Evolutionary conservation across 164 flowering plant genomes (phyloP), one percentile per base, ranked within the genome.

Genomic region (Euptelea pleiosperma): DNA sequence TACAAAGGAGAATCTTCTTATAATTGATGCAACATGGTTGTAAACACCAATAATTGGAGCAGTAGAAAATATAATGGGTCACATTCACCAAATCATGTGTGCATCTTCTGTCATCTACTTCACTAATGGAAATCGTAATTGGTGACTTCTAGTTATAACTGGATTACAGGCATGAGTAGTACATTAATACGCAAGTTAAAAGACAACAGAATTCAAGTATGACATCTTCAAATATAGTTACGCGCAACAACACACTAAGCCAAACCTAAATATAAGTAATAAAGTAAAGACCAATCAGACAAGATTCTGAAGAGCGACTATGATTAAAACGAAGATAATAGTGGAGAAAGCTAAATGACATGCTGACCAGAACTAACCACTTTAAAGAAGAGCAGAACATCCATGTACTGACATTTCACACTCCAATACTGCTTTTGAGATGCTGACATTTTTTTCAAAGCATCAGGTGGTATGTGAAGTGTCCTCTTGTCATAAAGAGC

Each of bases 401-500:
- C 99, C 96, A 93, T 90, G 52, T 90, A 93, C 61, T 83, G 77
- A 33, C 85, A 72, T 74, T 93, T 90, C 56, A 80, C 79, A 60
- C 64, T 74, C 99, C 99, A 93, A 44, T 90, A 93, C 59, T 93
- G 96, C 51, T 68, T 90, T 57, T 90, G 99, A 26, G 91, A 82
- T 25, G 97, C 96, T 29, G 96, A 75, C 99, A 93, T 90, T 70
- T 83, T 86, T 61, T 70, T 81, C 66, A 93, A 66, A 56, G 60
- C 84, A 60, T 83, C 89, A 55, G 97, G 84, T 4, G 97, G 94
- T 62, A 93, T 75, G 55, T 87, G 82, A 31, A 93, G 86, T 8
- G 94, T 86, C 70, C 68, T 79, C 62, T 77, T 83, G 62, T 90
- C 91, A 72, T 84, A 93, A 35, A 83, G 75, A 49, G 85, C 77